These are phyloP conservation scores for Cylindrotheca closterium DNA, from an alignment of 108 stramenopile genomes.

Conservation along the genomic window DNA sequence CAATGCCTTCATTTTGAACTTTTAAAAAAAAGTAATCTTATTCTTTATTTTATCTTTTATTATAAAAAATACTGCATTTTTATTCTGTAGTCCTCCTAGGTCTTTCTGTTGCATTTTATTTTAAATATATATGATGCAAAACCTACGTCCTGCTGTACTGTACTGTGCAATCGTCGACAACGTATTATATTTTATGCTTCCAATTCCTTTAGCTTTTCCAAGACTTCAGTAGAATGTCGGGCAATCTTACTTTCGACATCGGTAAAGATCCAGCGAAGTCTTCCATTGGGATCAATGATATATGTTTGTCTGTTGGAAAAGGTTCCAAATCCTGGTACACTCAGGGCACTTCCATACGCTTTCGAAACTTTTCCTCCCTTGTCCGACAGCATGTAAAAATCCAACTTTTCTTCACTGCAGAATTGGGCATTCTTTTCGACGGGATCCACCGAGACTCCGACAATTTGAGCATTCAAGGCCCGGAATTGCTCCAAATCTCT, in stretches of 20 bases:
- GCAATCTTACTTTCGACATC: constrained; percentile 75
- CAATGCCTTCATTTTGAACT: too few relatives aligned
- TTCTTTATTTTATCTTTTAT: too few relatives aligned
- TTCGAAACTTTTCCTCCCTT: constrained; percentile 63
- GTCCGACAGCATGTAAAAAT: constrained; percentile 78
- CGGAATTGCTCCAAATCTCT: constrained; percentile 48
- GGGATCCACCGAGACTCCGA: constrained; percentile 79
- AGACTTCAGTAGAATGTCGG: constrained; percentile 66
- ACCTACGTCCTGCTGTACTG: neutral
- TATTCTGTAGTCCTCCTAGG: neutral
- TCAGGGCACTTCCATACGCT: constrained; percentile 54
- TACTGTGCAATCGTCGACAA: too few relatives aligned
- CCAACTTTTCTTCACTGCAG: constrained; percentile 60
- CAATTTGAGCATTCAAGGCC: constrained; percentile 64
- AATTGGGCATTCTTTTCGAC: constrained; percentile 84
- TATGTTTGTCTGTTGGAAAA: constrained; percentile 84
- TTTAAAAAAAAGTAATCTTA: too few relatives aligned
- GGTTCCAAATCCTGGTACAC: constrained; percentile 78
- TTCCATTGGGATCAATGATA: constrained; percentile 80
- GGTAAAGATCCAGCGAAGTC: constrained; percentile 72
- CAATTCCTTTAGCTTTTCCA: constrained; percentile 72
- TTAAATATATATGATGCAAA: neutral
- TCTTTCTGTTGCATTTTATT: neutral
- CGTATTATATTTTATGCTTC: too few relatives aligned
- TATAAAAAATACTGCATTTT: neutral